Evolutionary conservation across 2,329 filamentous ascomycete genomes (phyloP), one percentile per base, ranked within the genome.

Genomic region (Didymella arachidicola): DNA sequence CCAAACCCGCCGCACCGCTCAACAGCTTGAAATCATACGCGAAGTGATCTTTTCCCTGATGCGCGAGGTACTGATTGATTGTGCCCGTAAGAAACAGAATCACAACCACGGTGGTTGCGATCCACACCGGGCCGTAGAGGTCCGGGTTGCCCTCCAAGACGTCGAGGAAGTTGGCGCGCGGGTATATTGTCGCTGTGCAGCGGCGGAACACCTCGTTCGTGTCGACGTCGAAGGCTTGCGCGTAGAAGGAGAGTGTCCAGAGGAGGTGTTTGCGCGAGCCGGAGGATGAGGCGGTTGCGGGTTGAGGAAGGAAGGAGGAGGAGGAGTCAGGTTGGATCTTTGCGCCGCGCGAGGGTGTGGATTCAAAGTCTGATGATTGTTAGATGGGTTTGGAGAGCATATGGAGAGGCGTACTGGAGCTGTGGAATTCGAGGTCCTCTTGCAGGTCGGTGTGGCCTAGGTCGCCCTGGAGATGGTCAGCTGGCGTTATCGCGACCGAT

Each of bases 391-490:
- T 12, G 18, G 18, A 22, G 30, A 2, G 30, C 25, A 10, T 8
- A 6, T 16, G 43, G 2, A 19, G 34, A 36, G 3, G 22, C 80
- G 68, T 80, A 88, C 86, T 88, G 66, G 93, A 97, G 74, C 88
- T 91, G 84, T 99, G 95, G 82, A 99, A 99, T 85, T 98, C 95
- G 77, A 99, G 93, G 80, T 98, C 95, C 79, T 97, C 94, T 83
- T 97, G 93, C 25, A 99, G 89, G 79, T 99, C 95, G 57, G 95
- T 99, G 80, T 97, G 93, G 72, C 95, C 95, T 76, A 99, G 88
- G 80, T 99, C 95, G 73, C 94, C 94, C 93, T 98, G 76, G 29
- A 27, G 30, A 42, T 49, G 64, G 4, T 73, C 3, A 73, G 69
- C 58, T 52, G 16, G 29, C 16, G 18, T 1, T 18, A n/a, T n/a